Evolutionary conservation across 768 basidiomycete genomes (phyloP), one percentile per base, ranked within the genome.

Genomic region (Fomitopsis pulvina): DNA sequence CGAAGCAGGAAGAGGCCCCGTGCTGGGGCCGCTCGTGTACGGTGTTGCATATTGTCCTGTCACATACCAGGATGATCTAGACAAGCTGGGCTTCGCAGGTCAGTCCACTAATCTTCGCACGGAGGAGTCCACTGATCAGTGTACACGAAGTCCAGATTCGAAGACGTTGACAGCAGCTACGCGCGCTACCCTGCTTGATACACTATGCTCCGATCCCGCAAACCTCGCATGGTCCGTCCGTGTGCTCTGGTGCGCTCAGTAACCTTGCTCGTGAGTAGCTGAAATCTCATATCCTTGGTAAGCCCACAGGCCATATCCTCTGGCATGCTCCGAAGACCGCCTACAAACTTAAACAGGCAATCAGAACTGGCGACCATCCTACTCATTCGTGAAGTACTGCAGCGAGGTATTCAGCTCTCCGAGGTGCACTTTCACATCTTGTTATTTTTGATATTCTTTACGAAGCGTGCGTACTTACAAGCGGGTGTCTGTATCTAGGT

Each of bases 1-100:
- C 66, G 96, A 99, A 65, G 96, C 96, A 0, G 96, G 96, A 0
- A 76, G 96, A 48, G 96, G 96, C 0, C 96, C 95, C 20, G 95
- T 95, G 1, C 72, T 99, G 0, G 95, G 94, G 1, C 96, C 96
- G 0, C 78, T 98, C 52, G 96, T 99, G 0, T 98, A 99, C 60
- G 95, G 89, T 6, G 82, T 95, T 22, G 94, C 96, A 0, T 97
- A 92, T 61, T 98, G 95, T 59, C 89, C 92, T 2, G 74, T 74
- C 3, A 72, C 82, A 21, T 97, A 89, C 68, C 73, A 82, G 55
- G 80, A 85, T 2, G 66, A 80, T 12, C 67, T 99, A 48, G 84
- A 91, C 45, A 65, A 73, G 11, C 74, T 98, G 3, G 96, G 95
- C 0, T 98, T 99, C 66, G 91, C 91, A 56, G 95, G 95, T 91